Evolutionary conservation across 2,329 filamentous ascomycete genomes (phyloP).

Genomic region (Boeremia exigua): DNA sequence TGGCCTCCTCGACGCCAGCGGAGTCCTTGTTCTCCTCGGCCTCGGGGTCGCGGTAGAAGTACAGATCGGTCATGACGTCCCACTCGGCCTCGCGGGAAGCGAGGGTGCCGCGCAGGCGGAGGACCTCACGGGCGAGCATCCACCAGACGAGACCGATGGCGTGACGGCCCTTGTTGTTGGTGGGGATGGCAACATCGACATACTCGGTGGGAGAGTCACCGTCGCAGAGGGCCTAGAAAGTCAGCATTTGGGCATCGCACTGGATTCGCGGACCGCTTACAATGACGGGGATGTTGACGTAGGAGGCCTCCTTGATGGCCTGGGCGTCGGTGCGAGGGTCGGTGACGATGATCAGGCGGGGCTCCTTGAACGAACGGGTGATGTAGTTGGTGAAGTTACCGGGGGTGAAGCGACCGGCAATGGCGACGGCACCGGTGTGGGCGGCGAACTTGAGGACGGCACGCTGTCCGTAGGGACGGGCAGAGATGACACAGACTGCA

Average conservation of each 20-base stretch:
- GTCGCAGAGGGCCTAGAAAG: constrained; percentile 80
- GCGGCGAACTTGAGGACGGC: constrained; percentile 99
- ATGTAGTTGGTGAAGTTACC: constrained; percentile 99
- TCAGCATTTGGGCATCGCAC: not conserved
- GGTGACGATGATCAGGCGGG: constrained; percentile 98
- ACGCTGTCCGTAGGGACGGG: constrained; percentile 99
- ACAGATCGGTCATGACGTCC: constrained; percentile 99
- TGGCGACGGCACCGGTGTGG: constrained; percentile 97
- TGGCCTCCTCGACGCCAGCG: constrained; percentile 80
- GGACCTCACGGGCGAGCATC: constrained; percentile 99
- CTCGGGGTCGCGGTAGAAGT: constrained; percentile 99
- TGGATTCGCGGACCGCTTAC: constrained; percentile 25
- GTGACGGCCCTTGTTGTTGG: constrained; percentile 99
- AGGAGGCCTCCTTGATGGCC: constrained; percentile 99
- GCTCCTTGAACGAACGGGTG: constrained; percentile 99
- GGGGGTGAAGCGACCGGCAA: constrained; percentile 99
- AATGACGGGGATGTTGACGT: constrained; percentile 99
- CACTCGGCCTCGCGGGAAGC: constrained; percentile 94
- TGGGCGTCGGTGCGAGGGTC: constrained; percentile 99
- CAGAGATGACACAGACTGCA: constrained; percentile 82
- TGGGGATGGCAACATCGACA: constrained; percentile 99
- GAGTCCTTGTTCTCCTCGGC: constrained; percentile 98
- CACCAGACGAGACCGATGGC: constrained; percentile 99
- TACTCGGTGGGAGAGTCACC: constrained; percentile 99
- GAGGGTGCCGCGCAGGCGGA: constrained; percentile 96